Evolutionary conservation across 2,329 filamentous ascomycete genomes (phyloP), one percentile per base, ranked within the genome.

Genomic region (Penicillium sp.): DNA sequence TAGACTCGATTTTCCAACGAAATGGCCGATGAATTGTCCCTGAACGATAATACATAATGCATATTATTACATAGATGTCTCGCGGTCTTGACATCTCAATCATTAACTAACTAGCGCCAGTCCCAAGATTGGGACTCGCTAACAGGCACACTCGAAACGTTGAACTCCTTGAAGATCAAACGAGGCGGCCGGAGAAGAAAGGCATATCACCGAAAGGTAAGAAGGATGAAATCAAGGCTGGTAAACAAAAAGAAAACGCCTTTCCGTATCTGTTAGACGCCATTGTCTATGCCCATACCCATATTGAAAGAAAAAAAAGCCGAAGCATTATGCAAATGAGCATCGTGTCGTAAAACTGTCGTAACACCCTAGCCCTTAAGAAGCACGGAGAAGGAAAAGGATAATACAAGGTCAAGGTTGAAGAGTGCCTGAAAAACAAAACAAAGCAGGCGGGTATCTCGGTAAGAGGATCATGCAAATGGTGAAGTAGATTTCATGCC

Each of bases 51-150:
- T n/a, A n/a, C n/a, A 61, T 59, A 49, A 52, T 61, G 59, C 57
- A 61, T 59, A 60, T 31, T 54, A 57, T 61, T 61, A 61, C 59
- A 61, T 57, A 46, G 52, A 56, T 50, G 50, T 28, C 43, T 56
- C 52, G 27, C 37, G 38, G 53, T 60, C 52, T 29, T 56, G 41
- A 44, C 27, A 51, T 43, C 39, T 46, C 40, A 43, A 38, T 52
- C 52, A 39, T 50, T 40, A 49, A 16, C 4, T 8, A 25, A 25
- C 22, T 42, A 37, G 40, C 36, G 27, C 34, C 16, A 37, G 41
- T 46, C 30, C 18, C 35, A 46, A 10, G 22, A 30, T 13, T 33
- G 33, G 38, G 18, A 27, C 35, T 29, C n/a, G 19, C 37, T 41
- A 33, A 35, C 22, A 31, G 41, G 35, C 37, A 38, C 29, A n/a